Base-by-base conservation (phyloP, 1,284 basidiomycete species). In the Apiotrichum akiyoshidainum region DNA sequence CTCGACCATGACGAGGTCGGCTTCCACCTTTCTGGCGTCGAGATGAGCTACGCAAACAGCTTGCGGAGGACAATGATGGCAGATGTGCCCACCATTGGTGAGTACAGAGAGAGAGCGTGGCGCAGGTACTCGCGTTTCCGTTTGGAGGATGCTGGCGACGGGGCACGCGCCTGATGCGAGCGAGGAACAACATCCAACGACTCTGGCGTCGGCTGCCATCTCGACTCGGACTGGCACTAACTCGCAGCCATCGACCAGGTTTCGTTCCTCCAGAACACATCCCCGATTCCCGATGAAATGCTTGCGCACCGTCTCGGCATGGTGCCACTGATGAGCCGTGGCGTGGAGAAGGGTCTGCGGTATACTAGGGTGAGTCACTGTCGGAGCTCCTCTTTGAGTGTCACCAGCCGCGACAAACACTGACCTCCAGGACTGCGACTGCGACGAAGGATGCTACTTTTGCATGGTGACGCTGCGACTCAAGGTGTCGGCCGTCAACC, bases 261-360 rank as follows among this genome's bases (percentile, higher is more conserved):
- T 4, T 90, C 95, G 75, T 89, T 99, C 66, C 83, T 88, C 64
- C 85, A 85, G 58, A 99, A 99, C 75, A 95, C 92, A 10, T 88
- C 90, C 0, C 94, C 98, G 5, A 80, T 99, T 37, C 90, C 95
- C 1, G 96, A 99, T 78, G 96, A 99, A 80, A 96, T 96, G 80
- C 87, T 99, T 61, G 91, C 93, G 0, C 96, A 99, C 77, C 85
- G 96, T 46, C 81, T 99, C 26, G 96, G 96, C 22, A 88, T 98
- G 85, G 84, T 99, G 22, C 96, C 96, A 9, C 81, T 99, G 21
- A 82, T 90, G 49, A 95, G 91, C 74, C 81, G 84, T 46, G 87
- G 87, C 63, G 93, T 90, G 64, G 89, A 90, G 57, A 87, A 91
- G 70, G 88, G 86, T 17, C 86, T 93, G 72, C 85, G 89, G 63